phyloP scores from a whole-genome alignment of 495 filamentous ascomycete genomes.

The Daldinia decipiens region DNA sequence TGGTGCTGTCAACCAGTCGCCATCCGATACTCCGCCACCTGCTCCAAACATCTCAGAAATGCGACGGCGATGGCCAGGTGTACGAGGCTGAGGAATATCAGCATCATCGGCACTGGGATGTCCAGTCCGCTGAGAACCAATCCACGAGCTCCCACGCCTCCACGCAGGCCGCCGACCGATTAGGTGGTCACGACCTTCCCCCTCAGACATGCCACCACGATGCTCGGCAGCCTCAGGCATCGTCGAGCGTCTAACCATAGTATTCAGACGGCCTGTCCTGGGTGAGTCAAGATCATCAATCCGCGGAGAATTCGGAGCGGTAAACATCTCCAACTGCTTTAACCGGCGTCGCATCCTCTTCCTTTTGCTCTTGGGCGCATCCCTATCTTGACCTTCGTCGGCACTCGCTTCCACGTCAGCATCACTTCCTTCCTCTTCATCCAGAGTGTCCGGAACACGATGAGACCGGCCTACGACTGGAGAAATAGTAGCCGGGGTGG shows the following conservation, averaged over 20 bases:
- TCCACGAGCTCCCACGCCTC: conserved; percentile 67
- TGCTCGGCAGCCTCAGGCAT: conserved; percentile 74
- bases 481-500: conserved; percentile 55
- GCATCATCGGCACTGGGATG: conserved; percentile 53
- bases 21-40: conserved; percentile 61
- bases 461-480: conserved; percentile 55
- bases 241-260: conserved; percentile 73
- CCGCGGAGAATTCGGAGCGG: conserved; percentile 53
- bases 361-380: conserved; percentile 60
- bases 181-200: conserved; percentile 83
- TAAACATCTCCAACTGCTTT: conserved; percentile 58
- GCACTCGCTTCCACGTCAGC: conserved; percentile 81
- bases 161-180: conserved; percentile 64
- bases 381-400: conserved; percentile 61
- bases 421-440: conserved; percentile 72
- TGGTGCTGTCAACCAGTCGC: conserved; percentile 58
- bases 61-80: conserved; percentile 77
- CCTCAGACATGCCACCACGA: conserved; percentile 83
- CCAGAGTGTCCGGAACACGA: conserved; percentile 59
- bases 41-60: conserved; percentile 74
- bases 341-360: conserved; percentile 63
- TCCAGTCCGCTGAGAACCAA: conserved; percentile 48
- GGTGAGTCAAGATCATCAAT: conserved; percentile 48
- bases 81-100: conserved; percentile 62
- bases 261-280: conserved; percentile 52